phyloP scores from a whole-genome alignment of 2,329 filamentous ascomycete species.

The Penicillium sp. region DNA sequence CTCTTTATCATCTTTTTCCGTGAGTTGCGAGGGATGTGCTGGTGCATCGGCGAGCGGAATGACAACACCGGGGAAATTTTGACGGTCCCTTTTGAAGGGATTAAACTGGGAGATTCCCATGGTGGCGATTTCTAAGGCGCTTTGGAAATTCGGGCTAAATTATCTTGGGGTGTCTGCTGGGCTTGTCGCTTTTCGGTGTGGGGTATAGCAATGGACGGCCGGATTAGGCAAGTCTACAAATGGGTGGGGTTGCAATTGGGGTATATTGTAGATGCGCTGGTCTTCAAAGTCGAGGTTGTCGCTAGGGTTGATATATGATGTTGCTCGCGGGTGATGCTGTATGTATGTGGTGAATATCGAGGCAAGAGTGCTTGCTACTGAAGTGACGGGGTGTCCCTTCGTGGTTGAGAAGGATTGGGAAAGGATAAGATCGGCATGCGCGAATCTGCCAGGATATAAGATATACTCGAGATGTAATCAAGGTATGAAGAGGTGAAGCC shows the following conservation, averaged over 20 bases:
- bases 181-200: constrained; percentile 9
- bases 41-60: constrained; percentile 52
- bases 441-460: background rate
- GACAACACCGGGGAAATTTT: constrained; percentile 53
- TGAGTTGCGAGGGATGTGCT: constrained; percentile 32
- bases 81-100: constrained; percentile 55
- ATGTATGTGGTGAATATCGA: background rate
- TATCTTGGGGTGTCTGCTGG: background rate
- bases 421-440: background rate
- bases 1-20: constrained; percentile 37
- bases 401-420: background rate
- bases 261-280: background rate
- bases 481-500: background rate
- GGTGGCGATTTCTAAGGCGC: constrained; percentile 17
- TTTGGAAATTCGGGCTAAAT: constrained; percentile 8
- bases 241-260: constrained; percentile 7
- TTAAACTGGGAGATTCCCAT: constrained; percentile 42
- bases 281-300: background rate
- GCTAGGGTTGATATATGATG: constrained; percentile 8
- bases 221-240: constrained; percentile 15
- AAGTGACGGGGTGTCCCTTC: background rate
- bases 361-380: constrained; percentile 15
- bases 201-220: background rate
- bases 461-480: no score
- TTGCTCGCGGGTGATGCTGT: background rate